Evolutionary conservation across 2,329 filamentous ascomycete genomes (phyloP).

Genomic region (Cordyceps militaris): DNA sequence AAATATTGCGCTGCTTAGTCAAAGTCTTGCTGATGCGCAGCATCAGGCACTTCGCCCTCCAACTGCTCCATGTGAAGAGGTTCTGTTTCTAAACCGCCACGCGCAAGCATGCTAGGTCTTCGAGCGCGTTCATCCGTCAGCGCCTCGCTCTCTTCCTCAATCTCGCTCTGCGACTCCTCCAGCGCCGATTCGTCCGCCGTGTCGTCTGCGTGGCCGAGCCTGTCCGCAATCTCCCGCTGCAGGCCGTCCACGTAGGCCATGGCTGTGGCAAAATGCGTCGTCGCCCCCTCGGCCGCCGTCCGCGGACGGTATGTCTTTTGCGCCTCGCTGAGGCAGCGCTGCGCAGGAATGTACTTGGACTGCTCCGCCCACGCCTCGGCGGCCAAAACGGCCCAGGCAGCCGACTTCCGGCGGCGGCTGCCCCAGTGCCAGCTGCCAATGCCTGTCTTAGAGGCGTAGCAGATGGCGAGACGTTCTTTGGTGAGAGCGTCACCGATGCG

Average conservation of each 20-base stretch:
- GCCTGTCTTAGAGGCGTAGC: slow-evolving; percentile 69
- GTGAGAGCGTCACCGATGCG: slow-evolving; percentile 72
- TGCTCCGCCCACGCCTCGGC: slow-evolving; percentile 78
- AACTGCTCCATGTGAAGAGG: slow-evolving; percentile 26
- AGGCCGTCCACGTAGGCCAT: slow-evolving; percentile 46
- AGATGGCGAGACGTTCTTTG: slow-evolving; percentile 78
- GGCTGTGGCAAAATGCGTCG: slow-evolving; percentile 44
- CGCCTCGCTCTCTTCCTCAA: slow-evolving; percentile 46
- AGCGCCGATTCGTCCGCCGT: slow-evolving; percentile 22
- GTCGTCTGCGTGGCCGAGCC: slow-evolving; percentile 30
- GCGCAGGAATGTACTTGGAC: slow-evolving; percentile 70
- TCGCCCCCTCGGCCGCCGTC: slow-evolving; percentile 40
- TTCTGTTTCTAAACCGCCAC: slow-evolving; percentile 39
- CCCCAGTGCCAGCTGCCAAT: slow-evolving; percentile 62
- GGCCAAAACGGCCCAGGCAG: slow-evolving; percentile 78
- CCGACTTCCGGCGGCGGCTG: slow-evolving; percentile 72
- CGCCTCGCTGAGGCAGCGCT: slow-evolving; percentile 68
- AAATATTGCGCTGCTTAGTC: not conserved
- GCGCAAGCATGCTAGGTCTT: slow-evolving; percentile 45
- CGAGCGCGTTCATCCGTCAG: slow-evolving; percentile 41
- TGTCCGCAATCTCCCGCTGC: slow-evolving; percentile 42
- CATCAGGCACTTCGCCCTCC: not conserved
- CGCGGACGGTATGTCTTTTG: slow-evolving; percentile 46
- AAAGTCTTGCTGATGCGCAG: slow-evolving; percentile 5
- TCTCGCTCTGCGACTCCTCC: slow-evolving; percentile 31